Base-by-base conservation (phyloP, 306 rosid genomes). In the Coriaria nepalensis region DNA sequence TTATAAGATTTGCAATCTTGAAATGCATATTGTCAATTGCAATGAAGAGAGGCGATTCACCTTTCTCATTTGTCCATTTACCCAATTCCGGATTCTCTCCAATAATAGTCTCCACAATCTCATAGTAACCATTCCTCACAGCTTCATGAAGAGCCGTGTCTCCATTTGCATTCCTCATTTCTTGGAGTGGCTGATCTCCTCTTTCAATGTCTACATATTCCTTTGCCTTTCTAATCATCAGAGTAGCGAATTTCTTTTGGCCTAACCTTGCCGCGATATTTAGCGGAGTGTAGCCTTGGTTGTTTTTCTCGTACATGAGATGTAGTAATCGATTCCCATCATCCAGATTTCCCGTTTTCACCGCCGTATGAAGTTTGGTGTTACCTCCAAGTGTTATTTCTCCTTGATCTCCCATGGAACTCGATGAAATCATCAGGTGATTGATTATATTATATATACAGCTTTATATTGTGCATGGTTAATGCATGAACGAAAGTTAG, bases 21-120 rank as follows among this genome's bases (percentile, higher is more conserved):
- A 6, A 44, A 11, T 8, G 11, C 6, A 6, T 13, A 2, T 13
- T 12, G 7, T 44, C 47, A 9, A 44, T 13, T 8, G 47, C 10
- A 44, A 44, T 10, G 47, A 59, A 59, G 8, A 59, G 56, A 2
- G 56, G 56, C 33, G 64, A 59, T 33, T 48, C 64, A 2, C 33
- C 4, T 15, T 37, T 35, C 4, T 5, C 41, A 49, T 59, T 59
- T 2, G 13, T 1, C 40, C 32, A 8, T 10, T 4, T 7, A 10
- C 37, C 53, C 7, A 49, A 49, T 10, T 9, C 53, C 0, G 53
- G 13, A 8, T 49, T 37, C 33, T 33, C 11, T 49, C 5, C 38
- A 2, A 49, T 2, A 6, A 49, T n/a, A 2, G 33, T 10, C 32
- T 32, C 13, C 5, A 49, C 53, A 49, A 49, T 13, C 5, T 8